phyloP scores from a whole-genome alignment of 1,139 yeast genomes.

The Candida pseudoviswanathii region DNA sequence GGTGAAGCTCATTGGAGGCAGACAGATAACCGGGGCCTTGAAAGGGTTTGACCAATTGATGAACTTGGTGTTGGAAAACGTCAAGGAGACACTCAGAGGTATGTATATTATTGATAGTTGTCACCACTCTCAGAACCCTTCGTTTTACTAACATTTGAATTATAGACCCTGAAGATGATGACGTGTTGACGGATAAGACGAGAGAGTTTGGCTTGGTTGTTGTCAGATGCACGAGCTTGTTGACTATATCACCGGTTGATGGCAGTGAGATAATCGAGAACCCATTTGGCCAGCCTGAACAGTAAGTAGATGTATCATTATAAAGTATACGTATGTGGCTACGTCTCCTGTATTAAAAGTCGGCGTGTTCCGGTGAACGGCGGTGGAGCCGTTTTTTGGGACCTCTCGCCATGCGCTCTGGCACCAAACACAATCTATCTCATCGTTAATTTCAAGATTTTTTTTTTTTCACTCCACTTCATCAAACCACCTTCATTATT shows the following conservation, averaged over 20 bases:
- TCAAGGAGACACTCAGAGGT: conserved; percentile 67
- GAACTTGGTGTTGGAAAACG: conserved; percentile 90
- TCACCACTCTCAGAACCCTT: not conserved
- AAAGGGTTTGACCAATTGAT: conserved; percentile 91
- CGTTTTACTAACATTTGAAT: conserved; percentile 20
- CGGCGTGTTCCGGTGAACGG: too few relatives aligned
- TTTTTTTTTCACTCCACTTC: not conserved
- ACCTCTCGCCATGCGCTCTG: too few relatives aligned
- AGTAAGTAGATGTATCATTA: conserved; percentile 6
- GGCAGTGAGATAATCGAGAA: conserved; percentile 80
- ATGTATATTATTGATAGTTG: conserved; percentile 22
- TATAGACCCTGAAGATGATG: conserved; percentile 63
- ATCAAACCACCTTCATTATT: not conserved
- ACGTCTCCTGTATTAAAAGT: too few relatives aligned
- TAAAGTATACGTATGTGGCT: too few relatives aligned
- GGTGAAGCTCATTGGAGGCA: conserved; percentile 87
- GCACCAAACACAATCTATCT: not conserved
- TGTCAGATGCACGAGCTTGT: conserved; percentile 81
- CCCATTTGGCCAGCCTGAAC: conserved; percentile 50
- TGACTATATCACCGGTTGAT: conserved; percentile 81
- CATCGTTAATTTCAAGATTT: not conserved
- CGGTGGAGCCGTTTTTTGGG: too few relatives aligned
- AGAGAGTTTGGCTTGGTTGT: conserved; percentile 77
- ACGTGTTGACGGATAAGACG: conserved; percentile 50
- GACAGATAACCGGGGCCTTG: conserved; percentile 72